Evolutionary conservation across 2,329 filamentous ascomycete species (phyloP), one percentile per base, ranked within the genome.

Genomic region (Fusarium virguliforme): DNA sequence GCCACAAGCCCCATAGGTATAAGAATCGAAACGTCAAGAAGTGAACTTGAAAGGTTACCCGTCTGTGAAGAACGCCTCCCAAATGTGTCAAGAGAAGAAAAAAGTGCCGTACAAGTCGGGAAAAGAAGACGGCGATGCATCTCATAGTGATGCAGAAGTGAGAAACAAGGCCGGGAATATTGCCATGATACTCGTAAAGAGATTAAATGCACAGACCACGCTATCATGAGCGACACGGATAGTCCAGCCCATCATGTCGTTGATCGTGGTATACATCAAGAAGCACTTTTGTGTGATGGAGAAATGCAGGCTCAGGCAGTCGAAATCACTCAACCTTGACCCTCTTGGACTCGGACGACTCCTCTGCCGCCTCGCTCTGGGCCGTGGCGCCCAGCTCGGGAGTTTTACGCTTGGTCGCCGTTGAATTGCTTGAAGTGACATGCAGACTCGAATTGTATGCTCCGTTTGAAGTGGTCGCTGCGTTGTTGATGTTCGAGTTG

Each of bases 361-460:
- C 72, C 26, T 86, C 85, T 4, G 81, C 77, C 4, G 80, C 76
- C 28, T 87, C 85, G 8, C 78, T 77, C 2, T 81, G 77, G 3
- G 81, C 80, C n/a, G 77, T 79, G 10, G 77, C 79, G 55, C 81
- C 83, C 37, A 82, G 80, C 8, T 89, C 88, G 2, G 87, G 87
- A 64, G 86, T 89, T 79, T 89, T 90, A 66, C 88, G 81, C 78
- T 89, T 89, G n/a, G 81, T 77, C 0, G 80, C 66, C 12, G 58
- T 67, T 6, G 74, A 67, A 34, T 64, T 67, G 62, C 59, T 61
- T 13, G 63, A 65, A 13, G 63, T 74, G 28, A 77, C 69, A 46
- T 63, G 74, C 66, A 76, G 56, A 22, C 62, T 74, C 26, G 70
- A 70, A 34, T 61, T 70, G 26, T 64, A 60, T 9, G 32, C 28